These are phyloP conservation scores for Leishmania tropica DNA, from an alignment of 208 protist species.

Conservation along the genomic window DNA sequence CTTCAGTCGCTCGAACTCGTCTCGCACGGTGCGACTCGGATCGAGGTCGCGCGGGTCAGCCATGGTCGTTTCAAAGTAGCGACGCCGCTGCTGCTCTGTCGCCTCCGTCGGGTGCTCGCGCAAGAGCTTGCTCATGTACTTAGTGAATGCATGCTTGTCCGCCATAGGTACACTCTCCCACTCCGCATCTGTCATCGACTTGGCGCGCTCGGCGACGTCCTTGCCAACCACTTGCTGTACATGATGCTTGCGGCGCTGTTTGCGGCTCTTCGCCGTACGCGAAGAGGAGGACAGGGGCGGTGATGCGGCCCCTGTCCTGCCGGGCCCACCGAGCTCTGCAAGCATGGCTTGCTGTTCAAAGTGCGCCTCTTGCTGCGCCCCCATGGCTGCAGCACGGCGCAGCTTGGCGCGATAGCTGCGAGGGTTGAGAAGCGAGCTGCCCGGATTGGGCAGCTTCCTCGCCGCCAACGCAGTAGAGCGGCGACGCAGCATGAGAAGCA, in stretches of 20 bases:
- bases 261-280: slow-evolving; percentile 35
- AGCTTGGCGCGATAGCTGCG: slow-evolving; percentile 62
- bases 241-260: slow-evolving; percentile 43
- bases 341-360: slow-evolving; percentile 71
- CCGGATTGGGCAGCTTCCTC: slow-evolving; percentile 40
- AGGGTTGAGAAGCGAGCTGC: slow-evolving; percentile 75
- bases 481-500: slow-evolving; percentile 18
- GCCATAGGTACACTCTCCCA: slow-evolving; percentile 78
- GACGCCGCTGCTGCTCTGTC: slow-evolving; percentile 84
- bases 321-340: slow-evolving; percentile 48
- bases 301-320: slow-evolving; percentile 3
- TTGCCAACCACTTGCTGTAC: slow-evolving; percentile 35
- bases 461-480: slow-evolving; percentile 9
- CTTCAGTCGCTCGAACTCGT: slow-evolving; percentile 83
- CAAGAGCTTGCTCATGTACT: slow-evolving; percentile 70
- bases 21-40: slow-evolving; percentile 54
- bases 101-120: slow-evolving; percentile 65
- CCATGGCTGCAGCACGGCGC: slow-evolving; percentile 38
- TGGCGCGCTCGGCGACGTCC: slow-evolving; percentile 64
- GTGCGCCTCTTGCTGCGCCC: slow-evolving; percentile 29
- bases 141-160: slow-evolving; percentile 81
- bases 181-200: slow-evolving; percentile 78
- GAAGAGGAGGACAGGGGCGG: background rate
- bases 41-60: slow-evolving; percentile 70
- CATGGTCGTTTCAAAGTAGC: slow-evolving; percentile 89